Base-by-base conservation (phyloP, 192 early-diverging fungal genomes). In the Mortierella hygrophila region DNA sequence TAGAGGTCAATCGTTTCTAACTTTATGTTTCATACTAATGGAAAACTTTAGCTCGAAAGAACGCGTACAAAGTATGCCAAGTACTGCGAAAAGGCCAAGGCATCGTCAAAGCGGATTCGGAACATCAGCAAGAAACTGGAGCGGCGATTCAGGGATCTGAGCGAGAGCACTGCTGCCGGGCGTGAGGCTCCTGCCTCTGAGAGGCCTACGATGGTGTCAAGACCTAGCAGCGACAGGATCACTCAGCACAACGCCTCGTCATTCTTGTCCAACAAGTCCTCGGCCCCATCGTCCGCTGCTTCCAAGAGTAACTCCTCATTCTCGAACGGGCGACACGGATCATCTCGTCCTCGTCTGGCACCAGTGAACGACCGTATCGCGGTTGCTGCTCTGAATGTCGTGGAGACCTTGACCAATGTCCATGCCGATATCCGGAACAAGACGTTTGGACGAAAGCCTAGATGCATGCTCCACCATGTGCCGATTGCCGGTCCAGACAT, bases 51-150 rank as follows among this genome's bases (percentile, higher is more conserved):
- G 83, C 68, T 85, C 37, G 77, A 86, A 65, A 57, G 75, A 32
- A 75, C 84, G 5, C 54, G 84, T 20, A 72, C 84, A 26, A 86
- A 78, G 23, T 79, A 86, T 63, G 84, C 79, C 6, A 86, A 77
- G 41, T 77, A 81, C 74, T 63, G 70, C 26, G 84, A 86, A 18
- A 81, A 74, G 38, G 75, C 71, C 37, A 81, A 73, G 47, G 65
- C 74, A 18, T 72, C 75, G 0, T 80, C 79, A 10, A 80, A 75
- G 26, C 80, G 70, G 69, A 81, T 86, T 35, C 54, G 79, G 15
- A 68, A 80, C 46, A 68, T 86, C 26, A 77, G 75, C 42, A 72
- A 44, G 68, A 81, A 78, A 60, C 75, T 86, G 16, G 79, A 80
- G 68, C 70, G 72, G 11, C 84, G 71, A 10, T 78, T 80, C 71